Base-by-base conservation (phyloP, 2,329 filamentous ascomycete genomes). In the Monosporascus sp. region DNA sequence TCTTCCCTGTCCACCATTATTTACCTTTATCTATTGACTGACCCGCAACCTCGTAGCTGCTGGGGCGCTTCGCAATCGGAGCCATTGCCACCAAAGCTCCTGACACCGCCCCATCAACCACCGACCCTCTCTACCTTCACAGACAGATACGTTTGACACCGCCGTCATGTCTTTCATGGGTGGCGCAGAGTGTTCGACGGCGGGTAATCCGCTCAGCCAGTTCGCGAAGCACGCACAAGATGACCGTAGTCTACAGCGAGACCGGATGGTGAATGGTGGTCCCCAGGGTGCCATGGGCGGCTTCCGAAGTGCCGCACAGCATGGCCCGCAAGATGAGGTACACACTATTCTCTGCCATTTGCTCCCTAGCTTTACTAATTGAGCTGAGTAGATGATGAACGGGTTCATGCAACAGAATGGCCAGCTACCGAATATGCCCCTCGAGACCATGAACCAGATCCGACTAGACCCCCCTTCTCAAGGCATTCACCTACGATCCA, bases 181-280 rank as follows among this genome's bases (percentile, higher is more conserved):
- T 74, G 92, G 93, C 64, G 89, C 93, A 64, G 94, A 97, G 77
- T 99, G 94, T 80, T 97, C 93, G 53, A 95, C 94, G 57, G 91
- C 89, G 60, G 91, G 88, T 67, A 99, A 99, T 73, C 94, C 95
- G 54, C 85, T 99, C 65, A 93, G 90, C 69, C 94, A 97, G 78
- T 96, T 99, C 72, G 91, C 92, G 60, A 99, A 99, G 74, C 92
- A 97, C 72, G 90, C 94, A 53, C 89, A 95, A 68, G 91, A 96
- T 80, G 94, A 99, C 77, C 96, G 92, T 74, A 94, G 89, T 54
- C 78, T 97, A 54, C 94, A 97, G 74, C 82, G 92, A 65, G 94
- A 99, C 72, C 85, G 94, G 55, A 78, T 97, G 57, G 86, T 89
- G 55, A 90, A 89, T 58, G 79, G 87, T 60, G 86, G 85, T 0